These are phyloP conservation scores for Monosporascus sp. DNA, from an alignment of 2,329 filamentous ascomycete species.

Conservation along the genomic window DNA sequence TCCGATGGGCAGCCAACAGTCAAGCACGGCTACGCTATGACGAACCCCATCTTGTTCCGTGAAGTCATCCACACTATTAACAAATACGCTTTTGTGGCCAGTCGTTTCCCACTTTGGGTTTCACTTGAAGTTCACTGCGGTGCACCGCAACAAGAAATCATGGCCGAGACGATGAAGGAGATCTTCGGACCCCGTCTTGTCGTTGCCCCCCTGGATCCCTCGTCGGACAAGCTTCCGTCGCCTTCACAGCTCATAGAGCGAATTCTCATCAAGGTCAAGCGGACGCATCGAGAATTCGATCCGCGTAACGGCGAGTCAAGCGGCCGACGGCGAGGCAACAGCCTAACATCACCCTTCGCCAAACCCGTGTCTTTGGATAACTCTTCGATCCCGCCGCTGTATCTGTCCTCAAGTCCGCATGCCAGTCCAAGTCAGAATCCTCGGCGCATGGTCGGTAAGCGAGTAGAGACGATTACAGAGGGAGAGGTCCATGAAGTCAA, in stretches of 20 bases:
- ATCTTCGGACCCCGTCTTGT: slow-evolving; percentile 78
- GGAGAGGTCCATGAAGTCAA: slow-evolving; percentile 48
- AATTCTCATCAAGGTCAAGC: slow-evolving; percentile 93
- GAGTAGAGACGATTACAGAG: slow-evolving; percentile 52
- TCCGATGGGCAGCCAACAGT: slow-evolving; percentile 81
- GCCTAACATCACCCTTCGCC: slow-evolving; percentile 72
- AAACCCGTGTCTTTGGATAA: slow-evolving; percentile 58
- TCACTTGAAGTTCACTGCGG: slow-evolving; percentile 95
- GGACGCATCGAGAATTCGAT: slow-evolving; percentile 53
- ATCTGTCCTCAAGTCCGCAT: slow-evolving; percentile 49
- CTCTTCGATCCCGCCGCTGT: slow-evolving; percentile 43
- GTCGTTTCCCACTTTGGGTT: slow-evolving; percentile 85
- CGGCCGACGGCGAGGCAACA: slow-evolving; percentile 56
- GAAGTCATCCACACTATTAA: slow-evolving; percentile 92
- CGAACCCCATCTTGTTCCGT: slow-evolving; percentile 79
- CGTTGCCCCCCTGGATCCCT: slow-evolving; percentile 65
- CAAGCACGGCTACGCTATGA: slow-evolving; percentile 84
- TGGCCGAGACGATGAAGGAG: slow-evolving; percentile 85
- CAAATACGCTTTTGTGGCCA: slow-evolving; percentile 86
- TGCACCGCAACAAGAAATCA: slow-evolving; percentile 71
- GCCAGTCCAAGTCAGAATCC: slow-evolving; percentile 45
- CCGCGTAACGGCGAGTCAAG: slow-evolving; percentile 37
- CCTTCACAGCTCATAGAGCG: slow-evolving; percentile 79
- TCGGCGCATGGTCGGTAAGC: slow-evolving; percentile 44
- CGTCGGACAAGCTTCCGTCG: slow-evolving; percentile 66